Percentiles rank a stretch among this genome's conserved stretches.
Conservation (phyloP, 768 basidiomycete species). For the Hysterangium stoloniferum region DNA sequence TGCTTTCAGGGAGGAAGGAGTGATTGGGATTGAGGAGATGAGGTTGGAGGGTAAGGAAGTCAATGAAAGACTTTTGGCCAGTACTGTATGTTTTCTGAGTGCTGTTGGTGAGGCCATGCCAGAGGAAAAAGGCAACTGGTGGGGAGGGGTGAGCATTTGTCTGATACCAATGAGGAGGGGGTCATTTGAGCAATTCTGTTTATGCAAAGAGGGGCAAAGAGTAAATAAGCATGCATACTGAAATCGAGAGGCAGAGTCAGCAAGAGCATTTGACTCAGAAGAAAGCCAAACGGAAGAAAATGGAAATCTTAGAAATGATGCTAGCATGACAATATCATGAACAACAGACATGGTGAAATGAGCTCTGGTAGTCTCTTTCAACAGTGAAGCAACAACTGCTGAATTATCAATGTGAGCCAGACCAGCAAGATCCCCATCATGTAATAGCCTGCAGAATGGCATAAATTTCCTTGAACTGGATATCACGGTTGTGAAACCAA, state of each 20-base stretch:
- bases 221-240: conserved; percentile 20
- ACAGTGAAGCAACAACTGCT: too few relatives aligned
- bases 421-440: conserved; percentile 22
- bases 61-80: conserved; percentile 26
- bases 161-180: conserved; percentile 16
- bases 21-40: conserved; percentile 7
- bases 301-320: conserved; percentile 13
- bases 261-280: conserved; percentile 15
- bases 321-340: conserved; percentile 14
- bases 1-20: conserved; percentile 6
- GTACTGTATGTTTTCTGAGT: conserved; percentile 25
- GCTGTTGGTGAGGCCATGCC: conserved; percentile 25
- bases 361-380: too few relatives aligned
- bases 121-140: conserved; percentile 23
- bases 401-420: conserved; percentile 26
- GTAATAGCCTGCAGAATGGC: conserved; percentile 25
- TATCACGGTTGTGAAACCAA: conserved; percentile 20
- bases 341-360: too few relatives aligned
- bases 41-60: conserved; percentile 26
- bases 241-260: conserved; percentile 18
- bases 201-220: conserved; percentile 19
- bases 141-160: conserved; percentile 14
- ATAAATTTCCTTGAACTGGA: conserved; percentile 24
- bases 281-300: conserved; percentile 15
- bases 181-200: conserved; percentile 18